A percentile compares a stretch with the other conserved stretches of the same genome.
These are phyloP conservation scores for Mycena chlorophos DNA, from an alignment of 768 basidiomycete species.

Conservation along the genomic window DNA sequence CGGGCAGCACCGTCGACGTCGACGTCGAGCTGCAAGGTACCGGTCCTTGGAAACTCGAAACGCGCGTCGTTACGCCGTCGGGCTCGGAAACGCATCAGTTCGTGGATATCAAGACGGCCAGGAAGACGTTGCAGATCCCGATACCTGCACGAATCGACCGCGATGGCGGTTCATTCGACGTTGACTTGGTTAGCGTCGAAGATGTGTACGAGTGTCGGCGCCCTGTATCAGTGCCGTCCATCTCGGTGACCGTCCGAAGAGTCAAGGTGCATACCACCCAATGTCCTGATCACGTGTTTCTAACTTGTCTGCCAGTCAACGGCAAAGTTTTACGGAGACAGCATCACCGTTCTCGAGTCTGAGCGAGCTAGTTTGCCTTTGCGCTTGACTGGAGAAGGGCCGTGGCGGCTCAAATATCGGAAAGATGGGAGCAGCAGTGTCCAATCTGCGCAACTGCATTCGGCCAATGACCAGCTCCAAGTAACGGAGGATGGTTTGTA, in stretches of 20 bases:
- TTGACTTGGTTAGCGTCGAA: conserved; percentile 83
- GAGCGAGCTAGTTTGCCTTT: conserved; percentile 74
- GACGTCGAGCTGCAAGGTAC: conserved; percentile 88
- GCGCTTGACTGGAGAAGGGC: conserved; percentile 90
- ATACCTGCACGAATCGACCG: conserved; percentile 66
- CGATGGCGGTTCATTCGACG: conserved; percentile 75
- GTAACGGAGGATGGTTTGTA: conserved; percentile 80
- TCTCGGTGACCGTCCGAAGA: conserved; percentile 82
- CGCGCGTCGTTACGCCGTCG: conserved; percentile 77
- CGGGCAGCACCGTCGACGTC: conserved; percentile 71
- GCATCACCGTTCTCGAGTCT: conserved; percentile 69
- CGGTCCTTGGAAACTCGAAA: conserved; percentile 84
- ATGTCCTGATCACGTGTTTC: background rate
- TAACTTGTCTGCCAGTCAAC: conserved; percentile 59
- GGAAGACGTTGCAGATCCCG: conserved; percentile 59
- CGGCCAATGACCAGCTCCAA: conserved; percentile 69
- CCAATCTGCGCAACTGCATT: conserved; percentile 44
- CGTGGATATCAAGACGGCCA: conserved; percentile 52
- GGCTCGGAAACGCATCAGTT: conserved; percentile 61
- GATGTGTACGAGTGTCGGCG: conserved; percentile 89
- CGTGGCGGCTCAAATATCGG: conserved; percentile 84
- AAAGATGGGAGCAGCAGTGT: conserved; percentile 45
- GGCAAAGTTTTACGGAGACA: conserved; percentile 78
- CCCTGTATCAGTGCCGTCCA: conserved; percentile 68
- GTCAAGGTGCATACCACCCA: conserved; percentile 54